Base-by-base conservation (phyloP, 1,284 basidiomycete species). In the Sutorius eximius region DNA sequence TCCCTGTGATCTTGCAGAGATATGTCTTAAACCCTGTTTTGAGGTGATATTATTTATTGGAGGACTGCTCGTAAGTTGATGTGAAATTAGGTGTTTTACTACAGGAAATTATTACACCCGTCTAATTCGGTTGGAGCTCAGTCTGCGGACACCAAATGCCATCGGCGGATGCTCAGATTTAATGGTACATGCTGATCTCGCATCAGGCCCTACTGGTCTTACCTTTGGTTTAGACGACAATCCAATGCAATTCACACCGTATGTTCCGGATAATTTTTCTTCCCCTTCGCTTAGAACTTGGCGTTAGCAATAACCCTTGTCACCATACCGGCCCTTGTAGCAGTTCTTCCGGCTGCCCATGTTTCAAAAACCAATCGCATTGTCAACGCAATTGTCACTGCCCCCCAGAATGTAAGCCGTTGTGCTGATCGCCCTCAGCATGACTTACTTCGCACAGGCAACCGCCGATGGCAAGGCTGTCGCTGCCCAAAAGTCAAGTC, bases 361-460 rank as follows among this genome's bases (percentile, higher is more conserved):
- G 79, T 61, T 68, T 59, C 37, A 52, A 54, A 20, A 67, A 72
- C 50, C 61, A 64, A 18, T 58, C 70, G 0, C 71, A 74, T 51
- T 81, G 78, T 59, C 70, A 73, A 27, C 68, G 73, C 8, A 70
- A 67, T 47, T 81, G 78, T 52, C 63, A 62, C 22, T 81, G 78
- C 53, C 54, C 67, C 33, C 42, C 32, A 5, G 60, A 64, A 44
- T 80, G 77, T 79, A 56, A 47, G 72, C 51, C 22, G 3, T 11
- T 7, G 1, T 49, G 3, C 49, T 51, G 48, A 29, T n/a, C 22
- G 6, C 29, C 33, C 33, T 38, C 3, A 3, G 37, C 5, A 30
- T 8, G 18, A 44, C 43, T 4, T 37, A 56, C 16, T 8, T 49
- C 44, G 38, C 47, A 41, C 45, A 67, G 78, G 79, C 55, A 56